Evolutionary conservation across 2,329 filamentous ascomycete species (phyloP).

Genomic region (Alternaria tenuissima): DNA sequence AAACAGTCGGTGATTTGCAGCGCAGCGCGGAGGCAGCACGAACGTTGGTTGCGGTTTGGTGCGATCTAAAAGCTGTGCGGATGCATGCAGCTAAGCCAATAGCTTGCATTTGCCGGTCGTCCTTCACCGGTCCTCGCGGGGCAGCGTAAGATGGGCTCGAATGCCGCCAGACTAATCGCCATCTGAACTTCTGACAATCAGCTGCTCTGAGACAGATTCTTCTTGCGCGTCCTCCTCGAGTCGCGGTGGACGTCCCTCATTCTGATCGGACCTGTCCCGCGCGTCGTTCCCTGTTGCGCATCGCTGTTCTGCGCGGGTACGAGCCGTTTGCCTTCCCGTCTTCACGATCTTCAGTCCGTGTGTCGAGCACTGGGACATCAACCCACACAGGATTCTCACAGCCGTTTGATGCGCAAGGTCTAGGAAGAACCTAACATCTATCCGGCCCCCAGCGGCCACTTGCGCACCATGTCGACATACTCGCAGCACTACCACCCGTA

Average conservation of each 20-base stretch:
- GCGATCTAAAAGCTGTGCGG: slow-evolving; percentile 41
- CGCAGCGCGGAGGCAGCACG: slow-evolving; percentile 19
- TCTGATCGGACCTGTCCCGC: slow-evolving; percentile 32
- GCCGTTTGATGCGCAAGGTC: slow-evolving; percentile 38
- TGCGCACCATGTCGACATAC: slow-evolving; percentile 44
- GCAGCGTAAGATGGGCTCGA: slow-evolving; percentile 40
- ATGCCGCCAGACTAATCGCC: slow-evolving; percentile 32
- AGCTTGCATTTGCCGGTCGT: slow-evolving; percentile 37
- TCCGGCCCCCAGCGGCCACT: slow-evolving; percentile 28
- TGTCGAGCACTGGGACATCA: slow-evolving; percentile 34
- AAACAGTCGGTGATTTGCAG: slow-evolving; percentile 32
- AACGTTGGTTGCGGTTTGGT: slow-evolving; percentile 40
- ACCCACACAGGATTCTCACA: slow-evolving; percentile 35
- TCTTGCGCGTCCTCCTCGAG: slow-evolving; percentile 44
- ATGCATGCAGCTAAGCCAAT: slow-evolving; percentile 45
- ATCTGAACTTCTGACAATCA: slow-evolving; percentile 38
- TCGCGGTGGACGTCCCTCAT: slow-evolving; percentile 34
- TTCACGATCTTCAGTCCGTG: slow-evolving; percentile 34
- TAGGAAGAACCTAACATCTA: slow-evolving; percentile 30
- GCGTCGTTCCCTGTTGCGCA: slow-evolving; percentile 33
- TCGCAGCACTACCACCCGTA: slow-evolving; percentile 30
- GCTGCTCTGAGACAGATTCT: slow-evolving; percentile 39
- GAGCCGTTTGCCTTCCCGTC: slow-evolving; percentile 28
- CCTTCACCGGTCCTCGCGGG: slow-evolving; percentile 50
- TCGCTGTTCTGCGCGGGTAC: slow-evolving; percentile 28